Conservation (phyloP, 2,329 filamentous ascomycete species). For the Bipolaris gigantea region DNA sequence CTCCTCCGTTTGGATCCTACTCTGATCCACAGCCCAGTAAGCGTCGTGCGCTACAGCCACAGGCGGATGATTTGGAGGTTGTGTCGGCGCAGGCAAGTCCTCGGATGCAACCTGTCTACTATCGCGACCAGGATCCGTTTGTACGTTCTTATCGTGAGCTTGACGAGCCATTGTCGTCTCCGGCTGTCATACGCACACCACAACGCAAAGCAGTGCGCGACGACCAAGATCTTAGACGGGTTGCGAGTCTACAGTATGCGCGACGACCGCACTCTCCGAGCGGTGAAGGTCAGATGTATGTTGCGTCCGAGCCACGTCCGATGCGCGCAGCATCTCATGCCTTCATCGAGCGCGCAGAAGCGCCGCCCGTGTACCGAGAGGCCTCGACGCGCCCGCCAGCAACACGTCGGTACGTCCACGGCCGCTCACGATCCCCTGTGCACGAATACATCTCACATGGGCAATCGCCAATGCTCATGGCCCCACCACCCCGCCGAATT, state of each 20-base stretch:
- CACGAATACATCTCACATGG: constrained; percentile 44
- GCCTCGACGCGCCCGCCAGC: constrained; percentile 43
- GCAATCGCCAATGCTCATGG: constrained; percentile 48
- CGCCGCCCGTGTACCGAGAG: constrained; percentile 41
- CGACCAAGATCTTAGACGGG: constrained; percentile 51
- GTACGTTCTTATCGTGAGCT: constrained; percentile 48
- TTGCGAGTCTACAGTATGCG: constrained; percentile 53
- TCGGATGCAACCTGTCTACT: constrained; percentile 53
- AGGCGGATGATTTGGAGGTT: constrained; percentile 45
- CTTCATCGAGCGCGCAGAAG: constrained; percentile 45
- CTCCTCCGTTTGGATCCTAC: constrained; percentile 55
- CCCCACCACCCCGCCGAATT: constrained; percentile 62
- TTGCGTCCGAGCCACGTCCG: constrained; percentile 42
- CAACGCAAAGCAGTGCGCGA: constrained; percentile 47
- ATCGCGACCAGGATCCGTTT: constrained; percentile 41
- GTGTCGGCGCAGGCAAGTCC: constrained; percentile 42
- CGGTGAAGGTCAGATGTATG: constrained; percentile 41
- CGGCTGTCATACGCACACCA: constrained; percentile 44
- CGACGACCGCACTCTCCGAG: constrained; percentile 48
- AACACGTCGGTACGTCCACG: constrained; percentile 45
- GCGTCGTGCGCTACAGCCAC: constrained; percentile 44
- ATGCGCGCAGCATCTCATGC: constrained; percentile 49
- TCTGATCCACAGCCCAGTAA: constrained; percentile 45
- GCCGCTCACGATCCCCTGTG: constrained; percentile 47
- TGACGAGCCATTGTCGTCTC: constrained; percentile 43